These are phyloP conservation scores for Phoma sp. DNA, from an alignment of 2,329 filamentous ascomycete species.

Conservation along the genomic window DNA sequence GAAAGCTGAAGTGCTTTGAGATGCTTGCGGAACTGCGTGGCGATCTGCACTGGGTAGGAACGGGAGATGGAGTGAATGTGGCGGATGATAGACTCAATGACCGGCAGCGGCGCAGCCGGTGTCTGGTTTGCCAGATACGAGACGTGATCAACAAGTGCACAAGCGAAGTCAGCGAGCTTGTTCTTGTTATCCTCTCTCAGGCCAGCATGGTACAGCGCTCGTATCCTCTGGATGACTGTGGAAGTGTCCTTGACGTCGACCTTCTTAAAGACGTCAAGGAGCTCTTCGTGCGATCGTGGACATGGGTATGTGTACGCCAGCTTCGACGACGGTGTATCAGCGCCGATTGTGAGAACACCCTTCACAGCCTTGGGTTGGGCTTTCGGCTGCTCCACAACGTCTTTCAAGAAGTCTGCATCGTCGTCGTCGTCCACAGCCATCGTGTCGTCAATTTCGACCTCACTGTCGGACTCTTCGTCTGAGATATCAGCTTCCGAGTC, in stretches of 20 bases:
- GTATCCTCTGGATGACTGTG: conserved; percentile 83
- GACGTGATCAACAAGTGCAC: conserved; percentile 70
- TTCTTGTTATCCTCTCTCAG: conserved; percentile 84
- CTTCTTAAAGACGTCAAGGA: conserved; percentile 68
- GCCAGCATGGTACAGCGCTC: conserved; percentile 90
- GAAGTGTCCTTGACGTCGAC: conserved; percentile 71
- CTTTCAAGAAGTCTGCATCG: conserved; percentile 56
- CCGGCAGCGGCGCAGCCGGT: conserved; percentile 64
- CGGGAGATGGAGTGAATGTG: conserved; percentile 94
- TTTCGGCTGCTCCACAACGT: conserved; percentile 46
- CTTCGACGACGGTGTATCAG: conserved; percentile 53
- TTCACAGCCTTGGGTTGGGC: conserved; percentile 44
- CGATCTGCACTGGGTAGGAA: conserved; percentile 78
- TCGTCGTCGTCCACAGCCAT: conserved; percentile 55
- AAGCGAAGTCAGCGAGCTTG: conserved; percentile 74
- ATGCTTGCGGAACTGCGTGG: conserved; percentile 76
- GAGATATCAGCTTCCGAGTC: conserved; percentile 63
- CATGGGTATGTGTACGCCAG: conserved; percentile 87
- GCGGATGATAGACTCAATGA: conserved; percentile 80
- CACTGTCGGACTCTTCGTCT: conserved; percentile 37
- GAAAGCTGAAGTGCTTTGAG: conserved; percentile 63
- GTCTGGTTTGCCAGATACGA: conserved; percentile 61
- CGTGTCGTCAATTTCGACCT: conserved; percentile 42
- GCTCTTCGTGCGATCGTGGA: conserved; percentile 76
- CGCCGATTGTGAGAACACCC: conserved; percentile 50